These are phyloP conservation scores for Pseudocercospora macadamiae DNA, from an alignment of 2,329 filamentous ascomycete genomes.

Conservation along the genomic window DNA sequence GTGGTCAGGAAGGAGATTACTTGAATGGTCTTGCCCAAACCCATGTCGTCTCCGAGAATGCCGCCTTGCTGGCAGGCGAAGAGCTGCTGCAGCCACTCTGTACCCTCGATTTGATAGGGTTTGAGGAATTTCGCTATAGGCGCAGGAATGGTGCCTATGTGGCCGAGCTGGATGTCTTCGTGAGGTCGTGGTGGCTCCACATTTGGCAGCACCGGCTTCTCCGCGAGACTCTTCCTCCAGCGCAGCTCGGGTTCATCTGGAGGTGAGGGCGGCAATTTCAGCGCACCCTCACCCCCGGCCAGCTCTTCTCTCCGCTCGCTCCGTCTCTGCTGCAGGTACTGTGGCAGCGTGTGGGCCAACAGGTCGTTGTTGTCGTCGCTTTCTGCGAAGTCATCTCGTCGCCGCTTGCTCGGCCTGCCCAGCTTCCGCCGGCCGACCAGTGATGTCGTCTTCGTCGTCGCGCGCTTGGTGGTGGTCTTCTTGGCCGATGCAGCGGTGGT, in stretches of 20 bases:
- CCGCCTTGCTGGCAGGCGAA: conserved; percentile 92
- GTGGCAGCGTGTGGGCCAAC: conserved; percentile 66
- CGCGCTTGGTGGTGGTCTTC: conserved; percentile 46
- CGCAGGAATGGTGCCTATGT: conserved; percentile 80
- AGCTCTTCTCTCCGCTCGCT: conserved; percentile 61
- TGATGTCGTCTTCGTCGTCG: conserved; percentile 37
- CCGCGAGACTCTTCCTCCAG: conserved; percentile 61
- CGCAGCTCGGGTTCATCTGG: conserved; percentile 72
- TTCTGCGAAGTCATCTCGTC: conserved; percentile 34
- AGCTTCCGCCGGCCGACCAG: conserved; percentile 40
- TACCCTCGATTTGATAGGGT: conserved; percentile 87
- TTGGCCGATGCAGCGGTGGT: conserved; percentile 53
- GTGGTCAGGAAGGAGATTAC: conserved; percentile 89
- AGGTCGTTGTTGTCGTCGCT: conserved; percentile 56
- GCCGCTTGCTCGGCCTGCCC: conserved; percentile 25
- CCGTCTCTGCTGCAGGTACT: conserved; percentile 72
- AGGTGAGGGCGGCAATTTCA: conserved; percentile 76
- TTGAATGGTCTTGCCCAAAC: conserved; percentile 93
- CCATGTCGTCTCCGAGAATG: conserved; percentile 96
- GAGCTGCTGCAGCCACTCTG: conserved; percentile 79
- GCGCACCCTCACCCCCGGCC: conserved; percentile 58
- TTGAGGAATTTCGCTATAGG: conserved; percentile 89
- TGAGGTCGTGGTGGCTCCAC: conserved; percentile 68
- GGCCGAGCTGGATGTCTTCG: conserved; percentile 75
- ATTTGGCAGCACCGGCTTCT: conserved; percentile 70